Conservation (phyloP, 192 early-diverging fungal genomes). For the Linnemannia elongata region DNA sequence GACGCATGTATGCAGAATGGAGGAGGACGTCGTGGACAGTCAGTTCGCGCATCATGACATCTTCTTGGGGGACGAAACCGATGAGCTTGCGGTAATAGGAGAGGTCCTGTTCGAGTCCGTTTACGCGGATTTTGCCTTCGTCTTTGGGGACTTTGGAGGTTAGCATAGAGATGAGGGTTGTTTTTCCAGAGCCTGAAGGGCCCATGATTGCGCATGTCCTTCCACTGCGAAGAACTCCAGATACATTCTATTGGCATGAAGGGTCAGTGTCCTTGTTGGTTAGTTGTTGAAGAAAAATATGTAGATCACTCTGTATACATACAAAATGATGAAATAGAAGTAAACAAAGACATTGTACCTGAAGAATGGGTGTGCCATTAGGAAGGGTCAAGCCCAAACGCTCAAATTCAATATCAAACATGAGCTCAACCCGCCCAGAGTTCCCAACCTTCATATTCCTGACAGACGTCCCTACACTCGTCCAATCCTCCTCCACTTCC, state of each 20-base stretch:
- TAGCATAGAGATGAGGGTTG: conserved; percentile 70
- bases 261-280: background rate
- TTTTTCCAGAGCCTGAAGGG: conserved; percentile 68
- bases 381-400: conserved; percentile 41
- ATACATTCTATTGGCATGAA: conserved; percentile 51
- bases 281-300: background rate
- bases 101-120: conserved; percentile 67
- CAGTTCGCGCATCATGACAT: conserved; percentile 70
- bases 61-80: conserved; percentile 81
- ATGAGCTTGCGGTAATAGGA: conserved; percentile 72
- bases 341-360: conserved; percentile 23
- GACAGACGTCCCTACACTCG: background rate
- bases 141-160: conserved; percentile 69
- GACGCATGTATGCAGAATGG: conserved; percentile 75
- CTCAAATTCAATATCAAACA: conserved; percentile 68
- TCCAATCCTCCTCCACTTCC: background rate
- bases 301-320: background rate
- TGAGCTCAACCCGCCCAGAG: background rate
- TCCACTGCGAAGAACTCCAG: conserved; percentile 63
- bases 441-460: background rate
- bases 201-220: conserved; percentile 72
- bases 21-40: conserved; percentile 74
- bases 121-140: conserved; percentile 65
- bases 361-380: conserved; percentile 64
- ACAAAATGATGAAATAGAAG: background rate